Percentiles rank a stretch among this genome's conserved stretches.
Evolutionary conservation across 2,329 filamentous ascomycete genomes (phyloP).

Genomic region (Epichloe aotearoae): DNA sequence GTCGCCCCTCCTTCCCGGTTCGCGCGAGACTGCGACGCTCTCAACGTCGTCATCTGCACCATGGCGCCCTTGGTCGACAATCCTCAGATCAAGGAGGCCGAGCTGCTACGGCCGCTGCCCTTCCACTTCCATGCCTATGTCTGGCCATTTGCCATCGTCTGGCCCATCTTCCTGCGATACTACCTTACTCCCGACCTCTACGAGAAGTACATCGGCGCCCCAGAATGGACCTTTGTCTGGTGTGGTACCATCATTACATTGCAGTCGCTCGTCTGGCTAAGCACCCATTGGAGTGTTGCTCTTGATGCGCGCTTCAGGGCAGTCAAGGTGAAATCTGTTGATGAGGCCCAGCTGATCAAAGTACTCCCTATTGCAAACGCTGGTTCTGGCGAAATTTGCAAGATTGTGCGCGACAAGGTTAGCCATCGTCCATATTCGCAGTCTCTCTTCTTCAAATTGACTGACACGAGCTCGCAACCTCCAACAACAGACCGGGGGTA

Average conservation of each 20-base stretch:
- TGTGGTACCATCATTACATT: slow-evolving; percentile 73
- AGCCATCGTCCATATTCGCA: slow-evolving; percentile 6
- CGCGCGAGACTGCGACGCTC: slow-evolving; percentile 1
- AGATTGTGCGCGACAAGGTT: slow-evolving; percentile 61
- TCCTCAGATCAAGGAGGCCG: slow-evolving; percentile 74
- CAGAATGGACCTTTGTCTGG: slow-evolving; percentile 98
- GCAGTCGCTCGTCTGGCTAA: slow-evolving; percentile 85
- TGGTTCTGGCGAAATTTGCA: slow-evolving; percentile 77
- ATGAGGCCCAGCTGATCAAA: slow-evolving; percentile 77
- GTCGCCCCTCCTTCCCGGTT: not conserved
- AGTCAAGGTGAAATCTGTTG: slow-evolving; percentile 52
- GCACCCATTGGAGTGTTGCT: slow-evolving; percentile 95
- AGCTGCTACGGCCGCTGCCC: slow-evolving; percentile 77
- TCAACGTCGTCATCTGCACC: slow-evolving; percentile 8
- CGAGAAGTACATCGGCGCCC: slow-evolving; percentile 79
- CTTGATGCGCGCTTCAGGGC: slow-evolving; percentile 73
- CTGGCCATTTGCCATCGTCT: slow-evolving; percentile 84
- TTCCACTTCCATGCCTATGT: slow-evolving; percentile 74
- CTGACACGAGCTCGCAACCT: not conserved
- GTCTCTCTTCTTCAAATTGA: not conserved
- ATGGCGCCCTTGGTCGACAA: slow-evolving; percentile 84
- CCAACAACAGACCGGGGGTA: slow-evolving; percentile 46
- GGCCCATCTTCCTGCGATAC: slow-evolving; percentile 82
- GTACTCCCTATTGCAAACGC: slow-evolving; percentile 83
- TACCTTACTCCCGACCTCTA: slow-evolving; percentile 78